phyloP scores from a whole-genome alignment of 2,329 filamentous ascomycete genomes.

The Fonsecaea pedrosoi region DNA sequence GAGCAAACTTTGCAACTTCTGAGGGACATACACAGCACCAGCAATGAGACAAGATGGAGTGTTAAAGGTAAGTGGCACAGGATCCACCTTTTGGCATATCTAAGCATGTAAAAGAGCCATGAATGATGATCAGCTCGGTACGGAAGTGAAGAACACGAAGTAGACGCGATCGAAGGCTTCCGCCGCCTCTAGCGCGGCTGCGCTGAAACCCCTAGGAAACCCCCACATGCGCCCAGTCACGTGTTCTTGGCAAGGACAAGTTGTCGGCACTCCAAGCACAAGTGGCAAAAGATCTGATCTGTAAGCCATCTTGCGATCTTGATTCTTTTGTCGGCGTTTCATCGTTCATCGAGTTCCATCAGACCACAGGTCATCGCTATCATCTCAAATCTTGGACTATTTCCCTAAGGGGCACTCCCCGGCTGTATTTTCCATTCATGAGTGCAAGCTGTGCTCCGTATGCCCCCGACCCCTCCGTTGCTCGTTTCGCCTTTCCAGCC shows the following conservation, averaged over 20 bases:
- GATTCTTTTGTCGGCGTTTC: conserved; percentile 14
- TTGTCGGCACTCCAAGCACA: background rate
- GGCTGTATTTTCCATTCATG: conserved; percentile 16
- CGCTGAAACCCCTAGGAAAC: background rate
- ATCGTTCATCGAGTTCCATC: conserved; percentile 16
- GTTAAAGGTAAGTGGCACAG: background rate
- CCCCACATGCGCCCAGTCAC: background rate
- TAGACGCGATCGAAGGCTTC: background rate
- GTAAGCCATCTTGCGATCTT: conserved; percentile 16
- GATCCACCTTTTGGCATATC: background rate
- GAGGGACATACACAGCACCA: background rate
- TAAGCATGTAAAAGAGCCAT: background rate
- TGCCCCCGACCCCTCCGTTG: background rate
- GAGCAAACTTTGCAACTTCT: background rate
- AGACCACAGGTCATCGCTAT: conserved; percentile 20
- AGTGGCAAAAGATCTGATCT: conserved; percentile 12
- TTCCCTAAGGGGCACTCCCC: background rate
- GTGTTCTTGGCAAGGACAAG: background rate
- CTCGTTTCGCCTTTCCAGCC: conserved; percentile 15
- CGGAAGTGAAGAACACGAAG: conserved; percentile 4
- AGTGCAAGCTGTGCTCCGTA: background rate
- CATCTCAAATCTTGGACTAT: background rate
- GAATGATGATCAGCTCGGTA: background rate
- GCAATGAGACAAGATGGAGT: background rate
- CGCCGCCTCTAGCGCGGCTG: background rate